These are phyloP conservation scores for Populus tremula DNA, from an alignment of 345 rosid species.

Conservation along the genomic window DNA sequence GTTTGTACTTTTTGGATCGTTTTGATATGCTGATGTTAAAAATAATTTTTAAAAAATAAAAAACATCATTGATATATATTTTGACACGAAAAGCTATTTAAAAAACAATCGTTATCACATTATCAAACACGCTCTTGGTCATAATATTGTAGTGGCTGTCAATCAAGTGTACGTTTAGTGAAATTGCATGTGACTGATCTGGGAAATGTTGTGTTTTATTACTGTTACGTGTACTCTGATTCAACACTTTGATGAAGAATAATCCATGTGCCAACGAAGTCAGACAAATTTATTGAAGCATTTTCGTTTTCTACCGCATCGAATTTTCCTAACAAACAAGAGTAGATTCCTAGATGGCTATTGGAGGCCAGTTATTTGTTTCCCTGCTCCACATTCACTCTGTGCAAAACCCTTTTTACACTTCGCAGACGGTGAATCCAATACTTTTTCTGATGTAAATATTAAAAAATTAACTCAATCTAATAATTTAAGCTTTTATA, in stretches of 20 bases:
- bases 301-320: neutral
- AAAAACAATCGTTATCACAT: too few relatives aligned
- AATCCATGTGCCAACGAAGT: neutral
- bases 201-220: neutral
- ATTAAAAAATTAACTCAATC: too few relatives aligned
- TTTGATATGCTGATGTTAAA: too few relatives aligned
- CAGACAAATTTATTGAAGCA: neutral
- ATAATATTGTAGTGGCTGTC: neutral
- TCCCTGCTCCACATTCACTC: neutral
- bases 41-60: too few relatives aligned
- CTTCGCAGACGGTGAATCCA: neutral
- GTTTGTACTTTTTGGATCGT: too few relatives aligned
- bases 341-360: neutral
- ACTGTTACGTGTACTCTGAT: neutral
- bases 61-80: too few relatives aligned
- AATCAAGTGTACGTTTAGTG: neutral
- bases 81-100: too few relatives aligned
- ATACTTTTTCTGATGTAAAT: neutral
- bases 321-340: neutral
- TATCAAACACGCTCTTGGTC: too few relatives aligned
- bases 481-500: too few relatives aligned
- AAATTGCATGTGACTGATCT: neutral
- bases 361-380: neutral
- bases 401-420: neutral
- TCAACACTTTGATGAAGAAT: neutral